These are phyloP conservation scores for Thelonectria blattea DNA, from an alignment of 2,329 filamentous ascomycete genomes.

Conservation along the genomic window DNA sequence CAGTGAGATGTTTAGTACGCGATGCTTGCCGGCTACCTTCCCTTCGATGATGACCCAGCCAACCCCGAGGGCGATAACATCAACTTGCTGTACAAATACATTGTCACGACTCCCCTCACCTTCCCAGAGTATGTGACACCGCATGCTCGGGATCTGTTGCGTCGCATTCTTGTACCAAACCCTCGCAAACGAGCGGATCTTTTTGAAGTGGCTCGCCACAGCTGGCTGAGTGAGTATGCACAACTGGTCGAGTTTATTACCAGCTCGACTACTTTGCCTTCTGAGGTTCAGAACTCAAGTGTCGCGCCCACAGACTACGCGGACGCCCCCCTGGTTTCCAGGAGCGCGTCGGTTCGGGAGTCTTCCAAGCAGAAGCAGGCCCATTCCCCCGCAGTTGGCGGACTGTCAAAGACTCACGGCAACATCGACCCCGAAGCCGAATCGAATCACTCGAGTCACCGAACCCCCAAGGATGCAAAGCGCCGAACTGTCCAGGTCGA, in stretches of 20 bases:
- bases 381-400: conserved; percentile 59
- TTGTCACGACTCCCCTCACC: conserved; percentile 93
- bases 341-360: conserved; percentile 92
- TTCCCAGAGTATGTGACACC: conserved; percentile 99
- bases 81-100: conserved; percentile 98
- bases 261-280: conserved; percentile 86
- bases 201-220: conserved; percentile 96
- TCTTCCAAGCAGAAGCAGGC: conserved; percentile 71
- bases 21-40: conserved; percentile 96
- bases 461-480: conserved; percentile 84
- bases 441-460: conserved; percentile 44
- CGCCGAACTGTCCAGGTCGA: conserved; percentile 95
- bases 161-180: conserved; percentile 93
- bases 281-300: conserved; percentile 83
- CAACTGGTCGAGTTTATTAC: conserved; percentile 97
- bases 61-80: conserved; percentile 99
- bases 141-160: conserved; percentile 89
- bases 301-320: conserved; percentile 61
- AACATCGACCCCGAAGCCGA: conserved; percentile 73
- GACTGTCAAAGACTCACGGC: conserved; percentile 74
- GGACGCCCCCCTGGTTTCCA: conserved; percentile 70
- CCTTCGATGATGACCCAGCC: conserved; percentile 96
- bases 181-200: conserved; percentile 93
- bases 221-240: conserved; percentile 97
- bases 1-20: conserved; percentile 77